A percentile compares a stretch with the other conserved stretches of the same genome.
phyloP scores from a whole-genome alignment of 1,284 basidiomycete species.

The Mycosarcoma mackinlayi region DNA sequence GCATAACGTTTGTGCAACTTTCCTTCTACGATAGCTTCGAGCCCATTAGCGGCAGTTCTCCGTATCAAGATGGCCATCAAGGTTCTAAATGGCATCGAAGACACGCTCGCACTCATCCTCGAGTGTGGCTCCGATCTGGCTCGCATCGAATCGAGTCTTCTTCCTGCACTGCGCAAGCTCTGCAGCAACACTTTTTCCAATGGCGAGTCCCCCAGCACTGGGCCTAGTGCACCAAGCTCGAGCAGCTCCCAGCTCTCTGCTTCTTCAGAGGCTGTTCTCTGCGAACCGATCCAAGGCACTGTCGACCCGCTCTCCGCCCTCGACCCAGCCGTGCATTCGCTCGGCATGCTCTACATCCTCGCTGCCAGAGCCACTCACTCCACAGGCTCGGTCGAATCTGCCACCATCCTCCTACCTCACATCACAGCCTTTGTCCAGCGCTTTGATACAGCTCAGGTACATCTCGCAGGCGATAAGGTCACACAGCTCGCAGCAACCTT shows the following conservation, averaged over 20 bases:
- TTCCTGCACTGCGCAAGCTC: conserved; percentile 42
- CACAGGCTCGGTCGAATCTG: conserved; percentile 9
- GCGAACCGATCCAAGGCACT: conserved; percentile 26
- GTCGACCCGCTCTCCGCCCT: conserved; percentile 42
- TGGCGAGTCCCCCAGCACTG: conserved; percentile 12
- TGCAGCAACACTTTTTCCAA: conserved; percentile 10
- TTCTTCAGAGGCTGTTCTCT: conserved; percentile 20
- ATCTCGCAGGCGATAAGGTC: conserved; percentile 34
- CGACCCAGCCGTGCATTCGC: conserved; percentile 38
- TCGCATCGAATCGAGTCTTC: conserved; percentile 26
- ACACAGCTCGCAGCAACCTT: conserved; percentile 27
- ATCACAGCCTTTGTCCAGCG: conserved; percentile 28
- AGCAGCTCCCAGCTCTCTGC: conserved; percentile 7
- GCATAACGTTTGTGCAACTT: neutral
- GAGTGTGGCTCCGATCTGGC: conserved; percentile 25
- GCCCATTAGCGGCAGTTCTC: too few relatives aligned
- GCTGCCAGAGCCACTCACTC: conserved; percentile 22
- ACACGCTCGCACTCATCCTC: conserved; percentile 46
- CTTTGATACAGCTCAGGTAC: conserved; percentile 22
- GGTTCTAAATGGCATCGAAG: conserved; percentile 41
- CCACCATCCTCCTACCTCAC: conserved; percentile 20
- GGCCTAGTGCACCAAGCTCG: conserved; percentile 11
- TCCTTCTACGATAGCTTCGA: too few relatives aligned
- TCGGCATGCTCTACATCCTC: conserved; percentile 53
- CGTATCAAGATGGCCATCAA: conserved; percentile 21